Evolutionary conservation across 2,329 filamentous ascomycete genomes (phyloP).

Genomic region (Xylaria sp.): DNA sequence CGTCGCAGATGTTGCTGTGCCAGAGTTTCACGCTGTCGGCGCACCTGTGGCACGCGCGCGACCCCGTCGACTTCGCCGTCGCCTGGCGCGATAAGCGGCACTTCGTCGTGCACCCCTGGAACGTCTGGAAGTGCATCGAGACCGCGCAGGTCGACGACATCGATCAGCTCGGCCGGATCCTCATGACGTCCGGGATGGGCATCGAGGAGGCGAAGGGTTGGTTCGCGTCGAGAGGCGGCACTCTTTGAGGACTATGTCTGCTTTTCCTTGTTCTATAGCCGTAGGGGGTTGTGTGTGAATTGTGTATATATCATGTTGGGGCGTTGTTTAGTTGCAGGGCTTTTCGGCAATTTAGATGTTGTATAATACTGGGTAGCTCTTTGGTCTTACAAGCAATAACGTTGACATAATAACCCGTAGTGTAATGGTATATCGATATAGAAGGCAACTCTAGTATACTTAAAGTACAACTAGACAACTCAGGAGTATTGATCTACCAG

Average conservation of each 20-base stretch:
- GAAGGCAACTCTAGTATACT: neutral
- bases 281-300: neutral
- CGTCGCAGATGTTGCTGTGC: constrained; percentile 28
- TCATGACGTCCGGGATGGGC: constrained; percentile 35
- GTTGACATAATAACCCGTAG: neutral
- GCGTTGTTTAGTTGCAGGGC: too few species aligned
- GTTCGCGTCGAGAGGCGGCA: constrained; percentile 35
- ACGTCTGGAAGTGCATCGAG: constrained; percentile 23
- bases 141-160: constrained; percentile 31
- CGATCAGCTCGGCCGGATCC: constrained; percentile 34
- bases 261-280: neutral
- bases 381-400: too few species aligned
- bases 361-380: neutral
- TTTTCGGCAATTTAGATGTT: neutral
- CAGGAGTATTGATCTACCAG: neutral
- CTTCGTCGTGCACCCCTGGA: constrained; percentile 29
- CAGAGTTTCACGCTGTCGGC: constrained; percentile 37
- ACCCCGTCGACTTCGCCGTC: constrained; percentile 36
- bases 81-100: constrained; percentile 37
- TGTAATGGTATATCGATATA: neutral
- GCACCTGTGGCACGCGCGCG: constrained; percentile 38
- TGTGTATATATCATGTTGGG: too few species aligned
- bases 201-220: constrained; percentile 37
- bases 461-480: neutral
- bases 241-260: constrained; percentile 12